Evolutionary conservation across 352 stramenopile genomes (phyloP).

Genomic region (Globisporangium abappressorium): DNA sequence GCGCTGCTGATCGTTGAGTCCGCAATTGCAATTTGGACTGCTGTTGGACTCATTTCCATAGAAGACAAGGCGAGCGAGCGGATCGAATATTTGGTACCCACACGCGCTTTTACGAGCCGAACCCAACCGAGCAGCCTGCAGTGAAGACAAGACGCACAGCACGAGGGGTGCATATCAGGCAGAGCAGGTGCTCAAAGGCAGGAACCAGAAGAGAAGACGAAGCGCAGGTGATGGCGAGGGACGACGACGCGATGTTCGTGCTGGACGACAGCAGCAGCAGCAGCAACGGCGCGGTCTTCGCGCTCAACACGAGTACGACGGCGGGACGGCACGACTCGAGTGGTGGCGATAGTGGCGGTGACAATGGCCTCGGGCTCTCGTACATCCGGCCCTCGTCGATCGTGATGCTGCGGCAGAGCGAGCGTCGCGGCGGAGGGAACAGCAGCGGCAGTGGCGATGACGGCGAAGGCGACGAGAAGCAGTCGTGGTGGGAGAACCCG

Average conservation of each 20-base stretch:
- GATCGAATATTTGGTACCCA: background rate
- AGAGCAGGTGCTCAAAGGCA: background rate
- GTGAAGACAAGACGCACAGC: background rate
- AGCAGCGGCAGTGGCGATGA: background rate
- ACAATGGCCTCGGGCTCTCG: constrained; percentile 5
- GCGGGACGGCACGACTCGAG: constrained; percentile 12
- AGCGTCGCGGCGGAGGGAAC: background rate
- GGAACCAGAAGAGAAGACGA: background rate
- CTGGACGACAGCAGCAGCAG: constrained; percentile 12
- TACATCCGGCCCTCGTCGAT: constrained; percentile 37
- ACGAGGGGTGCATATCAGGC: background rate
- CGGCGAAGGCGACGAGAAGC: background rate
- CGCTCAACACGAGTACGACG: constrained; percentile 10
- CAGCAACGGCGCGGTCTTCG: constrained; percentile 8
- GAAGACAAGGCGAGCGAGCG: background rate
- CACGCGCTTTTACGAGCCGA: background rate
- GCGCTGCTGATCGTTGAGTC: too few species aligned
- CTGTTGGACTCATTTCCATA: background rate
- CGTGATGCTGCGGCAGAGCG: constrained; percentile 17
- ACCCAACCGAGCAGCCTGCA: background rate
- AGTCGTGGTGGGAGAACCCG: constrained; percentile 38
- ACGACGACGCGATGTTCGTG: constrained; percentile 33
- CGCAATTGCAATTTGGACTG: too few species aligned
- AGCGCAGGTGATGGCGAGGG: background rate
- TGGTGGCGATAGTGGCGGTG: background rate